A percentile compares a stretch with the other conserved stretches of the same genome.
Evolutionary conservation across 2,329 filamentous ascomycete genomes (phyloP).

Genomic region (Epichloe sylvatica): DNA sequence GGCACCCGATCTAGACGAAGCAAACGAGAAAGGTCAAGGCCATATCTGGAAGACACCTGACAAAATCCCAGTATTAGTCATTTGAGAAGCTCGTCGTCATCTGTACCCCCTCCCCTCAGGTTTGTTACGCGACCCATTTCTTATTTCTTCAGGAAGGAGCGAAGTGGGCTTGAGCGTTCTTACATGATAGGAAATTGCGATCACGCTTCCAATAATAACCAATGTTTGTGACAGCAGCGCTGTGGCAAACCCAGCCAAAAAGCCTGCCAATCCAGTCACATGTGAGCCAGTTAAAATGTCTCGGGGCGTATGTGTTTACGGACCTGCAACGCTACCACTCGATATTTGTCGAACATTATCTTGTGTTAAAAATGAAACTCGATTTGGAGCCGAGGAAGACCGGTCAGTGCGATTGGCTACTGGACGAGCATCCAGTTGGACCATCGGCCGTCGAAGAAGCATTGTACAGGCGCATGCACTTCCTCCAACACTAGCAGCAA

Average conservation of each 20-base stretch:
- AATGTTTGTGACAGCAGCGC: conserved; percentile 58
- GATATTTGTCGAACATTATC: conserved; percentile 35
- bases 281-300: background rate
- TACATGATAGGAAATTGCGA: conserved; percentile 51
- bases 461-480: conserved; percentile 14
- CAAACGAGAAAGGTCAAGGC: conserved; percentile 25
- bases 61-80: background rate
- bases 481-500: conserved; percentile 16
- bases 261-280: conserved; percentile 28
- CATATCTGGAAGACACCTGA: conserved; percentile 28
- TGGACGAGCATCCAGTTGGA: conserved; percentile 18
- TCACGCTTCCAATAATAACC: conserved; percentile 50
- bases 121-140: background rate
- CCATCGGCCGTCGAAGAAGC: conserved; percentile 12
- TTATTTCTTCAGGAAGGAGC: background rate
- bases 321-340: conserved; percentile 39
- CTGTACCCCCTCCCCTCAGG: background rate
- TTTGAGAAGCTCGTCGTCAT: background rate
- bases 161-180: conserved; percentile 10
- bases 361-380: conserved; percentile 10
- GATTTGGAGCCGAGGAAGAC: background rate
- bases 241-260: conserved; percentile 49
- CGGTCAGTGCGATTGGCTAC: background rate
- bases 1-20: conserved; percentile 22
- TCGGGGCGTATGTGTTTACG: conserved; percentile 4